phyloP scores from a whole-genome alignment of 306 rosid genomes.

The Alnus rubra region DNA sequence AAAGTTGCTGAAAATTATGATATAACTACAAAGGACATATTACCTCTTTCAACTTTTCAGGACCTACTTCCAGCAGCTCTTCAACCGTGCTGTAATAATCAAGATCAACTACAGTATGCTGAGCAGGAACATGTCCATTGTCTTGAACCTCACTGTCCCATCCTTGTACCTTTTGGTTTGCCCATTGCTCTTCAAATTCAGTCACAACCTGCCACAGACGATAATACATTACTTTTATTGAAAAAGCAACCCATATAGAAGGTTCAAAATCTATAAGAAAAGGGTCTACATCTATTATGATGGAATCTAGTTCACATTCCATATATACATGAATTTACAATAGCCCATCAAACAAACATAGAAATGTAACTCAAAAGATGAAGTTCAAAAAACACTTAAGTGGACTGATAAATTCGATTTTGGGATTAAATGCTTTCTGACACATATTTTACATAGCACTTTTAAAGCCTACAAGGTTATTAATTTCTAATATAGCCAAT shows the following conservation, averaged over 20 bases:
- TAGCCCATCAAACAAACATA: not conserved
- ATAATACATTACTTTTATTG: conserved; percentile 23
- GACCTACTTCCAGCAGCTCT: conserved; percentile 82
- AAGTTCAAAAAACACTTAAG: not conserved
- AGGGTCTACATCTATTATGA: not conserved
- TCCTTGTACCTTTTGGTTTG: conserved; percentile 55
- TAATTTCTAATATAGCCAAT: not conserved
- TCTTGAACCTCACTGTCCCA: conserved; percentile 75
- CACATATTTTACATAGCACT: not conserved
- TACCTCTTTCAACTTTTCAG: conserved; percentile 95
- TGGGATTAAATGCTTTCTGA: not conserved
- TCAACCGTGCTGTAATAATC: conserved; percentile 86
- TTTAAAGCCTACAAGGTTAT: not conserved
- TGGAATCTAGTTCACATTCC: not conserved
- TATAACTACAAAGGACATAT: conserved; percentile 4
- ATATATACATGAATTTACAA: not conserved
- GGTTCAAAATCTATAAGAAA: not conserved
- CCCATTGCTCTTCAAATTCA: conserved; percentile 90
- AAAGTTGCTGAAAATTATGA: not conserved
- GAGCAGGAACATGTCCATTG: conserved; percentile 55
- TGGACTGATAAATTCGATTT: not conserved
- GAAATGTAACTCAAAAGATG: not conserved
- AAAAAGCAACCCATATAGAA: conserved; percentile 8
- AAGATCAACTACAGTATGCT: conserved; percentile 70
- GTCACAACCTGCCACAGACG: conserved; percentile 53